A percentile compares a stretch with the other conserved stretches of the same genome.
Conservation (phyloP, 139 green algal species). For the Ulvella scutata region DNA sequence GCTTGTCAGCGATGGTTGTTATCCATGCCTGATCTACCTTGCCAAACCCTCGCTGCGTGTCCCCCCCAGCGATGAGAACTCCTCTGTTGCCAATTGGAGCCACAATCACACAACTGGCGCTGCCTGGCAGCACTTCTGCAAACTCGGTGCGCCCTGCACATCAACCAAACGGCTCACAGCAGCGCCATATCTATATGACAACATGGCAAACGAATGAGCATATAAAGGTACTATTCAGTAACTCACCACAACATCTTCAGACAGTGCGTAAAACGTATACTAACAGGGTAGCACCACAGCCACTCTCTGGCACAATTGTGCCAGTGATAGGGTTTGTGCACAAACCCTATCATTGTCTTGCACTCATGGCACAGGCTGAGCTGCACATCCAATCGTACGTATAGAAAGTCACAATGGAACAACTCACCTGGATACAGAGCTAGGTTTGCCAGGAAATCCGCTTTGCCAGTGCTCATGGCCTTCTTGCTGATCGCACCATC, state of each 20-base stretch:
- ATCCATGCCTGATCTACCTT: conserved; percentile 70
- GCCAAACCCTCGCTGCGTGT: conserved; percentile 61
- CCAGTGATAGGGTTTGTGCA: too few species aligned
- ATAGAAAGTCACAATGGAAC: too few species aligned
- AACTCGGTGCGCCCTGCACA: conserved; percentile 58
- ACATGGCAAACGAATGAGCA: too few species aligned
- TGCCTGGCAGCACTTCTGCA: conserved; percentile 46
- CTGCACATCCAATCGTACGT: too few species aligned
- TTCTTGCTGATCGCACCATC: conserved; percentile 38
- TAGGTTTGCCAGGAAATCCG: conserved; percentile 87
- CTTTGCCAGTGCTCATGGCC: conserved; percentile 31
- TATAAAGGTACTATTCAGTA: not conserved
- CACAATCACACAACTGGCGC: conserved; percentile 52
- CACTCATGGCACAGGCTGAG: too few species aligned
- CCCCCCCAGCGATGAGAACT: conserved; percentile 50
- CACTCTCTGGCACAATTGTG: too few species aligned
- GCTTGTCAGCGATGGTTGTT: conserved; percentile 51
- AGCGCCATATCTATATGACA: too few species aligned
- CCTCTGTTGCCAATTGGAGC: conserved; percentile 49
- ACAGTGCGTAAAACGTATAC: not conserved
- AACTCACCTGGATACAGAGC: conserved; percentile 63
- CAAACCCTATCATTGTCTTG: too few species aligned
- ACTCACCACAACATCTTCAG: conserved; percentile 1
- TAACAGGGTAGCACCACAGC: not conserved
- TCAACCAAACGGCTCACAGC: too few species aligned